Conservation (phyloP, 1,139 yeast species). For the Ogataea hybrid region DNA sequence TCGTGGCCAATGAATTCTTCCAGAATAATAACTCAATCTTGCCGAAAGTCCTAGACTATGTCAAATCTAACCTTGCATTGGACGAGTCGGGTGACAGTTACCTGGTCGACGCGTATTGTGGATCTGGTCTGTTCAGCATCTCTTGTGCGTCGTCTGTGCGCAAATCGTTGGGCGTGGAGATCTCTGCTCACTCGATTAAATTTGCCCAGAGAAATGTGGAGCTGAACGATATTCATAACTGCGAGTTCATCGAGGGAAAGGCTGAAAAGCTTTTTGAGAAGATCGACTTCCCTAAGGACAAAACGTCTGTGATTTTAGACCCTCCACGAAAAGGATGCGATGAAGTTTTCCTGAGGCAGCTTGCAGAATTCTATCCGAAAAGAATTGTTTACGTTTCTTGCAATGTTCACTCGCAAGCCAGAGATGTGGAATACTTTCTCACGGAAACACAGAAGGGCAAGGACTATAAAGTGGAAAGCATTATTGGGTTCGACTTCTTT, state of each 20-base stretch:
- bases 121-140: constrained; percentile 90
- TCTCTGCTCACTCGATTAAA: constrained; percentile 84
- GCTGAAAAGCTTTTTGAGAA: constrained; percentile 86
- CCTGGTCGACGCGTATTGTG: constrained; percentile 96
- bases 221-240: constrained; percentile 69
- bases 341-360: constrained; percentile 77
- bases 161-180: constrained; percentile 89
- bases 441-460: constrained; percentile 62
- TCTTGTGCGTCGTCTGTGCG: constrained; percentile 80
- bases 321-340: constrained; percentile 99
- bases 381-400: constrained; percentile 91
- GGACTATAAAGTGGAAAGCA: constrained; percentile 68
- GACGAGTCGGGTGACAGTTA: constrained; percentile 46
- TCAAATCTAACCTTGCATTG: constrained; percentile 56
- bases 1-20: constrained; percentile 92
- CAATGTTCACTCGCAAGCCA: constrained; percentile 96
- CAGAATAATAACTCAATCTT: constrained; percentile 93
- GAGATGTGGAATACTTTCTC: constrained; percentile 85
- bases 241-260: constrained; percentile 84
- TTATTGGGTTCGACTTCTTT: constrained; percentile 94
- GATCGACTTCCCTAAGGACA: constrained; percentile 66
- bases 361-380: constrained; percentile 79
- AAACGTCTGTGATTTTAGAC: constrained; percentile 88
- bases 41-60: constrained; percentile 79
- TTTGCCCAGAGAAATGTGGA: constrained; percentile 84